These are phyloP conservation scores for Gossypium laxum DNA, from an alignment of 441 rosid genomes.

Conservation along the genomic window DNA sequence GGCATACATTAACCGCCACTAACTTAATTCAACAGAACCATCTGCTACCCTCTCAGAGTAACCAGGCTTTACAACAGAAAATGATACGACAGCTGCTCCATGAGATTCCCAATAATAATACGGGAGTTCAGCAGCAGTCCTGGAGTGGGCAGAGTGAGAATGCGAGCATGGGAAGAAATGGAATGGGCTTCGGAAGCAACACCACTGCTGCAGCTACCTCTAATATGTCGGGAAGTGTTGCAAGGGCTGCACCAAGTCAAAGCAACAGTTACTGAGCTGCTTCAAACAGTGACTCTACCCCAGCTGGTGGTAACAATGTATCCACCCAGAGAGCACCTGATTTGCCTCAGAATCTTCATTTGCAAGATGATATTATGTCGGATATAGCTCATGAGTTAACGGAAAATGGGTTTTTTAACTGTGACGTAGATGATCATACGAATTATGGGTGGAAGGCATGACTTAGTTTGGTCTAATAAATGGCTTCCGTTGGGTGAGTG, in stretches of 20 bases:
- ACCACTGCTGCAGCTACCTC: slow-evolving; percentile 29
- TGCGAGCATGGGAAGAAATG: slow-evolving; percentile 36
- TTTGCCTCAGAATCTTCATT: slow-evolving; percentile 41
- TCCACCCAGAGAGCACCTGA: slow-evolving; percentile 43
- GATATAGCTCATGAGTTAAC: slow-evolving; percentile 55
- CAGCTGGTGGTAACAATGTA: slow-evolving; percentile 36
- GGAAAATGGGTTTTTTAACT: slow-evolving; percentile 54
- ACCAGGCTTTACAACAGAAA: slow-evolving; percentile 58
- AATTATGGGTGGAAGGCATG: slow-evolving; percentile 58
- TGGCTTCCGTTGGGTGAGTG: slow-evolving; percentile 16
- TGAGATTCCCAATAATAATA: slow-evolving; percentile 53
- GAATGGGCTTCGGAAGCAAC: slow-evolving; percentile 37
- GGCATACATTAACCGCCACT: slow-evolving; percentile 28
- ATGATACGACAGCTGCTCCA: slow-evolving; percentile 74
- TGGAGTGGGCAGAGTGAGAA: slow-evolving; percentile 33
- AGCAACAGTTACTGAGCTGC: slow-evolving; percentile 49
- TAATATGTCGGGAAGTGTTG: slow-evolving; percentile 34
- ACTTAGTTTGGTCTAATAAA: slow-evolving; percentile 15
- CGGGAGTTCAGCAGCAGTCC: slow-evolving; percentile 38
- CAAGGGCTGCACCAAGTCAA: slow-evolving; percentile 43
- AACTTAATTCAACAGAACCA: slow-evolving; percentile 48
- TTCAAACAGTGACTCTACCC: slow-evolving; percentile 53
- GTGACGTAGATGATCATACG: slow-evolving; percentile 42
- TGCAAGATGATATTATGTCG: slow-evolving; percentile 46
- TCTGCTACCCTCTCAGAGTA: slow-evolving; percentile 44